Percentiles rank a stretch among this genome's conserved stretches.
Conservation (phyloP, 176 grass and related monocot genomes). For the Poa annua region DNA sequence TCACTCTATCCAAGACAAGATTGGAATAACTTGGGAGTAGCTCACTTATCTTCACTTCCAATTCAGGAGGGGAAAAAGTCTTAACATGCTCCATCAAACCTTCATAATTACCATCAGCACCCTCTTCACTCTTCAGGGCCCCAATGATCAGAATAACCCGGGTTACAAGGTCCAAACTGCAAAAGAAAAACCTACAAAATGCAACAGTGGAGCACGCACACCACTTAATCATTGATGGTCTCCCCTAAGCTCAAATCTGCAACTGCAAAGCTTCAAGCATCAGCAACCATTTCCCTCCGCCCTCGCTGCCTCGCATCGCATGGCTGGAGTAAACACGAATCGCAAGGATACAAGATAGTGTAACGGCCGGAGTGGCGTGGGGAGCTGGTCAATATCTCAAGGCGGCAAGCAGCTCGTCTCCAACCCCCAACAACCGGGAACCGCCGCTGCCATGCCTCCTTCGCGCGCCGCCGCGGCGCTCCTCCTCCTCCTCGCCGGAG, state of each 20-base stretch:
- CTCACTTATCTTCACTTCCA: background rate
- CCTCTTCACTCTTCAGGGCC: too few species aligned
- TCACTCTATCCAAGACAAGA: background rate
- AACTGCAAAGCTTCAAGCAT: slow-evolving; percentile 41
- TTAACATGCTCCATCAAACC: too few species aligned
- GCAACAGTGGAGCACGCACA: background rate
- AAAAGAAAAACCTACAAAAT: slow-evolving; percentile 1
- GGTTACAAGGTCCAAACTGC: background rate
- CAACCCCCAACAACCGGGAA: background rate
- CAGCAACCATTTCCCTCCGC: background rate
- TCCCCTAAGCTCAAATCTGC: too few species aligned
- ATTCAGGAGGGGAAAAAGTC: background rate
- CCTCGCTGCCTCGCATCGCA: background rate
- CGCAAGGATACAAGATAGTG: background rate
- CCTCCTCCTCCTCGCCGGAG: background rate
- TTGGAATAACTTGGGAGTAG: background rate
- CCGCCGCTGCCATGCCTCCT: slow-evolving; percentile 43
- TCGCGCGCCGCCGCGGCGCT: background rate
- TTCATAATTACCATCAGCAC: too few species aligned
- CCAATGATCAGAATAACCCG: too few species aligned
- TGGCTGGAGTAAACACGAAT: slow-evolving; percentile 42
- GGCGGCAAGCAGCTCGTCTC: background rate
- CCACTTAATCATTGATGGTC: slow-evolving; percentile 33
- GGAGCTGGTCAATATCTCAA: slow-evolving; percentile 18
- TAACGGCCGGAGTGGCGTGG: slow-evolving; percentile 30